Percentiles rank a stretch among this genome's conserved stretches.
These are phyloP conservation scores for Coemansia sp. DNA, from an alignment of 192 early-diverging fungal genomes.

Conservation along the genomic window DNA sequence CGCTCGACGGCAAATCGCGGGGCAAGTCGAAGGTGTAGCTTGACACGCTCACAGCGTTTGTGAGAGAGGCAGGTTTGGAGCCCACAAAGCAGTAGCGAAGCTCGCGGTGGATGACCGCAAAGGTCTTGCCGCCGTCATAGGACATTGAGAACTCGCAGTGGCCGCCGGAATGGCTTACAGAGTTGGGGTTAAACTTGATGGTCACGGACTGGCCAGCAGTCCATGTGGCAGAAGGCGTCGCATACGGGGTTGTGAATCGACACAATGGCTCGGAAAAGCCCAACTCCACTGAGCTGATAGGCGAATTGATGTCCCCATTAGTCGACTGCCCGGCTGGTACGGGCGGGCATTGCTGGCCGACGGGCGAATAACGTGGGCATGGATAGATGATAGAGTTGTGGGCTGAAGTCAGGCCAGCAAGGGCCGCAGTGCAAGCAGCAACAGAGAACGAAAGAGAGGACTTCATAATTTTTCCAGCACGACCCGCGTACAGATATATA, in stretches of 20 bases:
- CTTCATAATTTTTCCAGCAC: slow-evolving; percentile 1
- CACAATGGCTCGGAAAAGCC: slow-evolving; percentile 13
- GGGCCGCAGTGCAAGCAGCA: slow-evolving; percentile 2
- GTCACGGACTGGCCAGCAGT: slow-evolving; percentile 38
- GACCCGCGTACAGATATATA: slow-evolving; percentile 13
- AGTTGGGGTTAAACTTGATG: slow-evolving; percentile 26
- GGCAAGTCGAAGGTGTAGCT: slow-evolving; percentile 59
- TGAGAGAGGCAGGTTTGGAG: slow-evolving; percentile 11
- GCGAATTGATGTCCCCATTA: slow-evolving; percentile 44
- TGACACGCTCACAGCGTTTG: slow-evolving; percentile 15
- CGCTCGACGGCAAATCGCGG: slow-evolving; percentile 46
- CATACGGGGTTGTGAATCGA: slow-evolving; percentile 41
- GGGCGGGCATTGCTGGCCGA: slow-evolving; percentile 40
- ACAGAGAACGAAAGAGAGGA: background rate
- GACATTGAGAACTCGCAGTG: slow-evolving; percentile 61
- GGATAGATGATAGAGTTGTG: slow-evolving; percentile 33
- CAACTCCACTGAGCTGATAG: slow-evolving; percentile 21
- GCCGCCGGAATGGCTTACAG: slow-evolving; percentile 51
- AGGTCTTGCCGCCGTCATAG: slow-evolving; percentile 54
- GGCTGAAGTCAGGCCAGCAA: slow-evolving; percentile 6
- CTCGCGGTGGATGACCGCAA: slow-evolving; percentile 57
- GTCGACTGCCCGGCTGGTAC: slow-evolving; percentile 42
- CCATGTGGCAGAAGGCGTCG: slow-evolving; percentile 33
- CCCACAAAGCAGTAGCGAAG: slow-evolving; percentile 34
- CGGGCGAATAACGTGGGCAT: slow-evolving; percentile 38